Conservation (phyloP, 495 filamentous ascomycete genomes). For the Neurospora cerealis region DNA sequence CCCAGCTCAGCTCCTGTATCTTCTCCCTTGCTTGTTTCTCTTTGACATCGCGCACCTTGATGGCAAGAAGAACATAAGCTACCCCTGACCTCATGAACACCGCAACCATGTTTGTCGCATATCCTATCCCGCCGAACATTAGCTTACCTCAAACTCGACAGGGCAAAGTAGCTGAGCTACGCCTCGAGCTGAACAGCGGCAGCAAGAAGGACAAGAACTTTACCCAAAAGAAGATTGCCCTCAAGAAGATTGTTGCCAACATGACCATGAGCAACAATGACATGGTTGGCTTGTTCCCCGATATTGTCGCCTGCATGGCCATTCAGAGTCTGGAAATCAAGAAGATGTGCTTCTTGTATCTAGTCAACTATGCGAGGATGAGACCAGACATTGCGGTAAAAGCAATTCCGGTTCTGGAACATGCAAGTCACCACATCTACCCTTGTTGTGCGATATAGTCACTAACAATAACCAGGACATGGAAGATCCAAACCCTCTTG, state of each 20-base stretch:
- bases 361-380: constrained; percentile 93
- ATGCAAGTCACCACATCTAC: constrained; percentile 41
- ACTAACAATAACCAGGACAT: constrained; percentile 57
- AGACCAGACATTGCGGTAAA: constrained; percentile 92
- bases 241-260: constrained; percentile 99
- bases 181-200: constrained; percentile 83
- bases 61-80: constrained; percentile 14
- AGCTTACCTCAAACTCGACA: constrained; percentile 40
- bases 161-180: constrained; percentile 98
- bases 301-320: constrained; percentile 90
- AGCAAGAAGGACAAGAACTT: constrained; percentile 99
- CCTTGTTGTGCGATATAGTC: neutral
- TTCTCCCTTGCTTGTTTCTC: neutral
- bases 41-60: constrained; percentile 3
- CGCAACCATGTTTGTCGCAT: constrained; percentile 40
- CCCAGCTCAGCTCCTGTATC: neutral
- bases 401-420: constrained; percentile 77
- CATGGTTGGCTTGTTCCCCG: constrained; percentile 95
- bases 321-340: constrained; percentile 95
- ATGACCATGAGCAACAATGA: constrained; percentile 99
- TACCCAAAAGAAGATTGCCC: constrained; percentile 91
- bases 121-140: constrained; percentile 29
- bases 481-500: constrained; percentile 85
- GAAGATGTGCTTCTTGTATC: constrained; percentile 99
- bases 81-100: constrained; percentile 1